phyloP scores from a whole-genome alignment of 805 yeast genomes.

The Isabelozyma heimii region DNA sequence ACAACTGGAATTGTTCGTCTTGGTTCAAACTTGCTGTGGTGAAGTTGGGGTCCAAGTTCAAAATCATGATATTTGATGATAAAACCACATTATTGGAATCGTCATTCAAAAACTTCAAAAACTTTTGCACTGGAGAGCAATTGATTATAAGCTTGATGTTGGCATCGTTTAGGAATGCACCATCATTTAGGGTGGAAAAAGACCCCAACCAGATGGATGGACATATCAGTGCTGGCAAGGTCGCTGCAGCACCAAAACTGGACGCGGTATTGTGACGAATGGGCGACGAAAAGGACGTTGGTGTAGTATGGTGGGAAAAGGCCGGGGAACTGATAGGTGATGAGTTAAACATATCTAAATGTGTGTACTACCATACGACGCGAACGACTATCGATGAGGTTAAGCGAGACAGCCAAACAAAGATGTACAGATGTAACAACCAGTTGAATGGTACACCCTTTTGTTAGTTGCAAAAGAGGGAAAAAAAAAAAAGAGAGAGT shows the following conservation, averaged over 20 bases:
- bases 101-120: slow-evolving; percentile 22
- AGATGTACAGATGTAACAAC: not conserved
- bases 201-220: slow-evolving; percentile 30
- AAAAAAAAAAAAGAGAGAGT: no score
- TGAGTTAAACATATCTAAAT: not conserved
- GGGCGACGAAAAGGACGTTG: not conserved
- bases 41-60: slow-evolving; percentile 36
- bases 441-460: not conserved
- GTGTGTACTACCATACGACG: not conserved
- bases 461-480: not conserved
- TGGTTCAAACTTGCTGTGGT: slow-evolving; percentile 11
- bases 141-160: slow-evolving; percentile 38
- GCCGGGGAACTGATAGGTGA: not conserved
- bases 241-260: not conserved
- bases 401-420: not conserved
- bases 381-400: not conserved
- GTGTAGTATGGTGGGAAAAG: not conserved
- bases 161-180: slow-evolving; percentile 12
- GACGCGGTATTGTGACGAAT: not conserved
- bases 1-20: slow-evolving; percentile 16
- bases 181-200: slow-evolving; percentile 9
- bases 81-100: slow-evolving; percentile 14
- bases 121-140: slow-evolving; percentile 31
- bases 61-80: slow-evolving; percentile 35
- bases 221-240: slow-evolving; percentile 13